Evolutionary conservation across 2,329 filamentous ascomycete species (phyloP).

Genomic region (Pseudocercospora ulei): DNA sequence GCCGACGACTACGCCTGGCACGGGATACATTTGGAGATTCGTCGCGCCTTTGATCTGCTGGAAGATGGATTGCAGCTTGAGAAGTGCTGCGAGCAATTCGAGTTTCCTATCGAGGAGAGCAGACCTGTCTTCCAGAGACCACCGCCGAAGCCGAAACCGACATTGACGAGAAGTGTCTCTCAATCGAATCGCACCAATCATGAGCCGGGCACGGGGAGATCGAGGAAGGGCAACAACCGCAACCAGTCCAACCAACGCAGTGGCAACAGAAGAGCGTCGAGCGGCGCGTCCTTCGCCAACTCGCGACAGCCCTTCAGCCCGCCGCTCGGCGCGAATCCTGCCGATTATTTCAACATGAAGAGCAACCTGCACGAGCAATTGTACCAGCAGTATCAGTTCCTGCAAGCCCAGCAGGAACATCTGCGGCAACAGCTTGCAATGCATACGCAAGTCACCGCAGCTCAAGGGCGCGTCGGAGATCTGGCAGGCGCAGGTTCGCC

Average conservation of each 20-base stretch:
- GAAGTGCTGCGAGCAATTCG: slow-evolving; percentile 77
- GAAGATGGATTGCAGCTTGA: slow-evolving; percentile 63
- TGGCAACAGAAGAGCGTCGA: slow-evolving; percentile 48
- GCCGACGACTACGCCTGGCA: slow-evolving; percentile 91
- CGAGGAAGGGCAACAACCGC: slow-evolving; percentile 38
- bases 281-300: slow-evolving; percentile 43
- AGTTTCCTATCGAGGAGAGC: slow-evolving; percentile 74
- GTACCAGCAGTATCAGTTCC: slow-evolving; percentile 40
- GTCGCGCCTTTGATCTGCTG: slow-evolving; percentile 76
- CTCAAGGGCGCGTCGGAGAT: slow-evolving; percentile 31
- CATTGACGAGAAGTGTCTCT: slow-evolving; percentile 44
- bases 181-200: slow-evolving; percentile 42
- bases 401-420: slow-evolving; percentile 34
- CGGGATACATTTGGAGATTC: slow-evolving; percentile 79
- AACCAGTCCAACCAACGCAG: slow-evolving; percentile 43
- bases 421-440: slow-evolving; percentile 39
- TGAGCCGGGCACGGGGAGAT: slow-evolving; percentile 36
- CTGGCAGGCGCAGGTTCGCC: slow-evolving; percentile 37
- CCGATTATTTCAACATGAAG: slow-evolving; percentile 39
- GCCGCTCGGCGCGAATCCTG: slow-evolving; percentile 34
- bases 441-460: slow-evolving; percentile 36
- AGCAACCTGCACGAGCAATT: slow-evolving; percentile 43
- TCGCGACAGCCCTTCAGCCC: slow-evolving; percentile 37
- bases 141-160: slow-evolving; percentile 47
- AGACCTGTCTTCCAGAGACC: slow-evolving; percentile 46